Conservation (phyloP, 23 red algal species). For the Cyanidium caldarium region DNA sequence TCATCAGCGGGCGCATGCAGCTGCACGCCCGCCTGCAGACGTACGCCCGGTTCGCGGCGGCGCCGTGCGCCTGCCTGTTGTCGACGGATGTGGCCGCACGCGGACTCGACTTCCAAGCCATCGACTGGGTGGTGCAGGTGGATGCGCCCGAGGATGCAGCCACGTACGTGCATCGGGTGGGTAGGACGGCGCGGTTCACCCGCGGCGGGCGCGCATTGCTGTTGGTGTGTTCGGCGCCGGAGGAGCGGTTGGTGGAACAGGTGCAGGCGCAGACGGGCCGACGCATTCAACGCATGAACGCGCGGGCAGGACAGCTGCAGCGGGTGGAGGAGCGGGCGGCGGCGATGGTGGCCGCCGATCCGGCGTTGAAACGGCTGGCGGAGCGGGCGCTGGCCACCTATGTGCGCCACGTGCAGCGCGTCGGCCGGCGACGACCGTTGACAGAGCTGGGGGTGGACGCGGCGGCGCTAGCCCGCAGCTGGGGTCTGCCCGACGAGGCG, state of each 20-base stretch:
- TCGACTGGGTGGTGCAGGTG: constrained; percentile 91
- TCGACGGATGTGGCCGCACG: constrained; percentile 93
- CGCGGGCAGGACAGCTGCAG: background rate
- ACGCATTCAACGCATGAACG: constrained; percentile 27
- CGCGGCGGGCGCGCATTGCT: constrained; percentile 45
- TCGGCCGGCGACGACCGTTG: constrained; percentile 54
- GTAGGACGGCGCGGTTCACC: constrained; percentile 75
- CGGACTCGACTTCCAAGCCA: constrained; percentile 81
- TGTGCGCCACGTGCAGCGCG: constrained; percentile 36
- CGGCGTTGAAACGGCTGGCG: constrained; percentile 49
- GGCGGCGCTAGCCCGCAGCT: constrained; percentile 28
- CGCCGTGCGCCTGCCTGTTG: constrained; percentile 30
- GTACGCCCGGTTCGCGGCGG: constrained; percentile 71
- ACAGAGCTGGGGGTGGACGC: constrained; percentile 32
- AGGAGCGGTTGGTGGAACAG: constrained; percentile 38
- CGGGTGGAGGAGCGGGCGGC: constrained; percentile 26
- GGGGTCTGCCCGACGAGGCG: constrained; percentile 32
- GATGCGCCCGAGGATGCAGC: constrained; percentile 71
- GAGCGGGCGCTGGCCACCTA: constrained; percentile 75
- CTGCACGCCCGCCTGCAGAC: constrained; percentile 40
- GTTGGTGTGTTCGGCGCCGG: constrained; percentile 28
- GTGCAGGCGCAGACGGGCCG: constrained; percentile 27
- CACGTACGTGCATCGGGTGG: constrained; percentile 83
- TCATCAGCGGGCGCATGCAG: constrained; percentile 83
- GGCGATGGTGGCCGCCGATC: constrained; percentile 51